A percentile compares a stretch with the other conserved stretches of the same genome.
phyloP scores from a whole-genome alignment of 768 basidiomycete species.

The Phallus indusiatus region DNA sequence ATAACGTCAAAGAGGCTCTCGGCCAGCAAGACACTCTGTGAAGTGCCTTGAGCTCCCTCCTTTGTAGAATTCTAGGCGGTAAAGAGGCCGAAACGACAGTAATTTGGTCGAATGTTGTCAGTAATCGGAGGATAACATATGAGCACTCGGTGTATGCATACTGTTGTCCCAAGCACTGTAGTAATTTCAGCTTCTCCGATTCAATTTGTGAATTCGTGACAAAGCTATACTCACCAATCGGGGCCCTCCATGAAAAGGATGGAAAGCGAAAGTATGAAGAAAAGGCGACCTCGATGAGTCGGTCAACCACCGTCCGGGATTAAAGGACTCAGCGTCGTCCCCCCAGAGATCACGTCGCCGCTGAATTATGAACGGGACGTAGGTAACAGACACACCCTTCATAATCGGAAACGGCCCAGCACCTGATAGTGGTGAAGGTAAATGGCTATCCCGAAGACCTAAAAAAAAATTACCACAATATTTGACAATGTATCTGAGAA shows the following conservation, averaged over 20 bases:
- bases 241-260: constrained; percentile 22
- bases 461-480: background rate
- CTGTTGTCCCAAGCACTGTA: constrained; percentile 14
- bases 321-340: constrained; percentile 22
- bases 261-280: constrained; percentile 14
- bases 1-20: constrained; percentile 12
- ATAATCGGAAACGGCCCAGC: constrained; percentile 9
- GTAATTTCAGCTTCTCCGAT: background rate
- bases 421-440: constrained; percentile 10
- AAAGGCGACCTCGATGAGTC: constrained; percentile 7
- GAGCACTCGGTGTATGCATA: constrained; percentile 19
- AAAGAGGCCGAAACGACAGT: constrained; percentile 13
- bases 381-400: constrained; percentile 16
- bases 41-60: background rate
- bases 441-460: constrained; percentile 10
- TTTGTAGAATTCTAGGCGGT: constrained; percentile 7
- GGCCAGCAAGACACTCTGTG: constrained; percentile 12
- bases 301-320: constrained; percentile 26
- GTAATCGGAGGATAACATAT: constrained; percentile 16
- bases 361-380: constrained; percentile 21
- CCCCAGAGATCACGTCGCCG: constrained; percentile 25
- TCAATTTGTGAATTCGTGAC: background rate
- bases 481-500: background rate
- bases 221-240: constrained; percentile 13
- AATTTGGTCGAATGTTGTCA: constrained; percentile 15